A percentile compares a stretch with the other conserved stretches of the same genome.
Conservation (phyloP, 2,329 filamentous ascomycete genomes). For the Venturia nashicola region DNA sequence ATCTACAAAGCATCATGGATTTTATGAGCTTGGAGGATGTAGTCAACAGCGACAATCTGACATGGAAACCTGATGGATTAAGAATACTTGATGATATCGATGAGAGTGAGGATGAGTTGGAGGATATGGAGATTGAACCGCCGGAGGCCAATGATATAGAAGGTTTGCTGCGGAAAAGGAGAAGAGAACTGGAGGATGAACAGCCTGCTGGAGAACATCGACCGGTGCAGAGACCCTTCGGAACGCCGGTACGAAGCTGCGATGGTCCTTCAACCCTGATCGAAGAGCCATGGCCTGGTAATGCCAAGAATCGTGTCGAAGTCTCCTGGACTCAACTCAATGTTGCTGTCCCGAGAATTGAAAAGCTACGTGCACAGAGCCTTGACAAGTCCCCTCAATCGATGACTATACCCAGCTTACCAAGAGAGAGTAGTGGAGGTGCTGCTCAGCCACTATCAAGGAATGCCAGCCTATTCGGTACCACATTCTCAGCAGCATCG, state of each 20-base stretch:
- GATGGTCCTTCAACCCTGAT: not conserved
- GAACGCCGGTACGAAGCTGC: not conserved
- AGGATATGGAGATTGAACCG: conserved; percentile 15
- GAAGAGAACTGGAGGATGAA: conserved; percentile 16
- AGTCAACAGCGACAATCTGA: conserved; percentile 27
- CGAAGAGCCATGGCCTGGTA: not conserved
- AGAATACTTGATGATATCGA: conserved; percentile 28
- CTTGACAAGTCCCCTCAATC: not conserved
- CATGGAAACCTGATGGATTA: conserved; percentile 38
- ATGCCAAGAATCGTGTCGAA: not conserved
- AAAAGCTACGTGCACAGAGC: not conserved
- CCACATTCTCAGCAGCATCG: conserved; percentile 26
- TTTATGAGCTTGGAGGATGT: conserved; percentile 21
- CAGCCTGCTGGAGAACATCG: not conserved
- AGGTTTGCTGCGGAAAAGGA: conserved; percentile 29
- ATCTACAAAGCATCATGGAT: conserved; percentile 23
- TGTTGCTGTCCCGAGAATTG: not conserved
- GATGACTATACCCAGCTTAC: not conserved
- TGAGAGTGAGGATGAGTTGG: conserved; percentile 25
- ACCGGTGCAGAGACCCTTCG: not conserved
- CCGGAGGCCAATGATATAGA: conserved; percentile 19
- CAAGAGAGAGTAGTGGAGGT: not conserved
- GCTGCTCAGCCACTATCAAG: not conserved
- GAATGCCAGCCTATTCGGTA: not conserved
- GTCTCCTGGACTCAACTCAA: not conserved